These are phyloP conservation scores for Arbutus unedo DNA, from an alignment of 148 eudicot species.

Conservation along the genomic window DNA sequence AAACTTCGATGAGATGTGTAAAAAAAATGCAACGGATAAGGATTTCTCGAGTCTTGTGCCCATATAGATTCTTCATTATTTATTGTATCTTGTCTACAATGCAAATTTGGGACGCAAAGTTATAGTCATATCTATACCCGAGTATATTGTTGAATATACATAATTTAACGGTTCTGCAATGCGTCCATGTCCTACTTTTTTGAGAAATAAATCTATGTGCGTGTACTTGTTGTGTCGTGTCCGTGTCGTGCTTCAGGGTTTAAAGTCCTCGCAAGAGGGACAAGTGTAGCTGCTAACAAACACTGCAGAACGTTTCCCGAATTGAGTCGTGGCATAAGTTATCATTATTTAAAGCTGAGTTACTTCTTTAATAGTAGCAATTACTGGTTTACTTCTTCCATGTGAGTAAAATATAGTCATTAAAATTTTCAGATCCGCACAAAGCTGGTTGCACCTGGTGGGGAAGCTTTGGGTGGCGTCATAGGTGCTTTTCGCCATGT, in stretches of 20 bases:
- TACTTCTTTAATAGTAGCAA: background rate
- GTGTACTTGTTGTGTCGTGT: no score
- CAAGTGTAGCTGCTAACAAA: background rate
- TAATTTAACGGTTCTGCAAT: no score
- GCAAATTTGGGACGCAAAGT: no score
- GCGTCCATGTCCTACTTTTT: no score
- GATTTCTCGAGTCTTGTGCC: no score
- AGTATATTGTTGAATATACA: no score
- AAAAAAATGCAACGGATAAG: no score
- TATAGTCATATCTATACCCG: no score
- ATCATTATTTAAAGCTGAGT: background rate
- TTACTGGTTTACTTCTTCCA: background rate
- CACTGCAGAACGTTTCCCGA: background rate
- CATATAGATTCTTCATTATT: no score
- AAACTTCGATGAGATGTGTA: no score
- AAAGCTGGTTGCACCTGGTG: conserved; percentile 64
- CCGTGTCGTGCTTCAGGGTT: background rate
- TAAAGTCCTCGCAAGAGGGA: background rate
- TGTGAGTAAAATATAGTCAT: background rate
- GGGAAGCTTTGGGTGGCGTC: conserved; percentile 63
- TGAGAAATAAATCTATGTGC: no score
- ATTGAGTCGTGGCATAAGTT: background rate
- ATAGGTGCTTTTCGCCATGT: conserved; percentile 58
- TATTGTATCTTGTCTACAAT: no score
- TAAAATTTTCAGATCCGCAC: conserved; percentile 48